Evolutionary conservation across 1,284 basidiomycete genomes (phyloP).

Genomic region (Athelia psychrophila): DNA sequence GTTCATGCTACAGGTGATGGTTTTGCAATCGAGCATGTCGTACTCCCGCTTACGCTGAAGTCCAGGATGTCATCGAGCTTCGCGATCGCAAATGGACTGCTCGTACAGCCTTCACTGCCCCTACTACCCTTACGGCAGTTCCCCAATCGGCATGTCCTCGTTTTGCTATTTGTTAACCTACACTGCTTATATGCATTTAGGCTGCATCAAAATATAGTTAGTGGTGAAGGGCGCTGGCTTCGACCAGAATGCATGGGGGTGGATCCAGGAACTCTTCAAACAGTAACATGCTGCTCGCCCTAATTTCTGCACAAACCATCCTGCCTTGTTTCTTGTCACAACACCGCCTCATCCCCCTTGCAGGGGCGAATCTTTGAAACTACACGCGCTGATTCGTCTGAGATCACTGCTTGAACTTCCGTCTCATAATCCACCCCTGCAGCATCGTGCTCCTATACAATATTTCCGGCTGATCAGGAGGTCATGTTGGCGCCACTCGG

Average conservation of each 20-base stretch:
- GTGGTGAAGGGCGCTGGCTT: conserved; percentile 70
- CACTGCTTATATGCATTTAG: conserved; percentile 88
- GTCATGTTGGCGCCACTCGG: too few species aligned
- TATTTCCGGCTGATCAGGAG: too few species aligned
- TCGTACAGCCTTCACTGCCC: conserved; percentile 72
- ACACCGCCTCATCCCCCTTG: too few species aligned
- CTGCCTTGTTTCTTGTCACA: too few species aligned
- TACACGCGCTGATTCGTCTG: too few species aligned
- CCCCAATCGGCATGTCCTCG: conserved; percentile 83
- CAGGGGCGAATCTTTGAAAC: too few species aligned
- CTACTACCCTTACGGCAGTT: conserved; percentile 88
- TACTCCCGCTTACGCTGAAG: conserved; percentile 6
- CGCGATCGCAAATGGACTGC: conserved; percentile 81
- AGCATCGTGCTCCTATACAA: too few species aligned
- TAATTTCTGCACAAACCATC: too few species aligned
- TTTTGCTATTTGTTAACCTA: too few species aligned
- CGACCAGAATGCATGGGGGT: conserved; percentile 54
- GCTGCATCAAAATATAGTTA: conserved; percentile 72
- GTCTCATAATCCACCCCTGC: too few species aligned
- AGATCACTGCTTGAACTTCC: too few species aligned
- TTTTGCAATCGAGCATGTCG: conserved; percentile 3
- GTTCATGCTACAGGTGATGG: conserved; percentile 89
- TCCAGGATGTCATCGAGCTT: conserved; percentile 86
- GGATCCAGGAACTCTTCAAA: conserved; percentile 60
- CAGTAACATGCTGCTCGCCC: conserved; percentile 52